These are phyloP conservation scores for Backusella liffmaniae DNA, from an alignment of 192 early-diverging fungal genomes.

Conservation along the genomic window DNA sequence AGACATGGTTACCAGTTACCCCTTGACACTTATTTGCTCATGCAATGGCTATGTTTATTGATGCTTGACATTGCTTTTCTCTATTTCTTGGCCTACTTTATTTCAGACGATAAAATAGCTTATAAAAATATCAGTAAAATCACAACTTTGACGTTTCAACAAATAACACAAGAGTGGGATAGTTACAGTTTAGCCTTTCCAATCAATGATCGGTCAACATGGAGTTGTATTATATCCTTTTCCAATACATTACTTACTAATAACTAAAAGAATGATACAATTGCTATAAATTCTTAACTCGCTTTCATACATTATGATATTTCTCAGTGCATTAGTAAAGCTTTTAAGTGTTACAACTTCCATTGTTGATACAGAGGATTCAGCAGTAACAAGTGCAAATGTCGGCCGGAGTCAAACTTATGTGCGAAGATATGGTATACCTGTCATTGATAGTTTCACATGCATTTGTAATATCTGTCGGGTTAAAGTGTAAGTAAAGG, in stretches of 20 bases:
- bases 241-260: not conserved
- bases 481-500: constrained; percentile 38
- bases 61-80: constrained; percentile 25
- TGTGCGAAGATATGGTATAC: constrained; percentile 26
- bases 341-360: constrained; percentile 30
- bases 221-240: constrained; percentile 32
- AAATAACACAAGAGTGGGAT: not conserved
- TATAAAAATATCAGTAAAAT: not conserved
- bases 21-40: constrained; percentile 21
- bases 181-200: not conserved
- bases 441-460: constrained; percentile 34
- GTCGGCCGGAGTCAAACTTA: constrained; percentile 30
- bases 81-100: constrained; percentile 20
- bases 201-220: not conserved
- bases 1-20: constrained; percentile 31
- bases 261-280: not conserved
- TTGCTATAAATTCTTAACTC: constrained; percentile 1
- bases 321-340: constrained; percentile 26
- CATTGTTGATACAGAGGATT: constrained; percentile 29
- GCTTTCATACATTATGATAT: constrained; percentile 24
- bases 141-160: not conserved
- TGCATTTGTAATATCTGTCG: constrained; percentile 37
- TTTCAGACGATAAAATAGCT: constrained; percentile 2
- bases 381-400: constrained; percentile 8
- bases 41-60: constrained; percentile 23